These are phyloP conservation scores for Elymus sibiricus DNA, from an alignment of 176 grass and related monocot species.

Conservation along the genomic window DNA sequence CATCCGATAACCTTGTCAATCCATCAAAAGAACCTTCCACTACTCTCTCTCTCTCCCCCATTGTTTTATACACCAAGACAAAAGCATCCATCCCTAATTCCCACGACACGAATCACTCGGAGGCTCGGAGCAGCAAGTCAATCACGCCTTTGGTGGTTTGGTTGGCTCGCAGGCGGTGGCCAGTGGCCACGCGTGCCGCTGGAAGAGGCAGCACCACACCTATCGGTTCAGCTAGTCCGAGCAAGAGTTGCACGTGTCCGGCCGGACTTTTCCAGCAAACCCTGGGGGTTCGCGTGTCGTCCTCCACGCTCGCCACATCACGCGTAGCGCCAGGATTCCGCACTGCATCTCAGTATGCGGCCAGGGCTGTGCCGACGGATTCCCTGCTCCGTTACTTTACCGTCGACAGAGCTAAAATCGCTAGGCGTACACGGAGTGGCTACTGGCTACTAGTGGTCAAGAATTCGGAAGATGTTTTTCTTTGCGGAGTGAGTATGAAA, in stretches of 20 bases:
- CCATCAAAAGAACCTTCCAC: background rate
- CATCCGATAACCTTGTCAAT: background rate
- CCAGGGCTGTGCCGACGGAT: background rate
- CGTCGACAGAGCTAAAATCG: background rate
- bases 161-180: background rate
- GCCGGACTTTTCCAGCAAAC: conserved; percentile 8
- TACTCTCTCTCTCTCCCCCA: background rate
- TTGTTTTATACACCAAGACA: background rate
- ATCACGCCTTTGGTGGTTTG: background rate
- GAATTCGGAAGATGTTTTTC: background rate
- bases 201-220: background rate
- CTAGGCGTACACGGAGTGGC: background rate
- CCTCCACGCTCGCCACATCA: background rate
- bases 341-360: conserved; percentile 5
- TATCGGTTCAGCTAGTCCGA: background rate
- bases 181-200: background rate
- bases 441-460: background rate
- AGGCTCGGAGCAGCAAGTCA: background rate
- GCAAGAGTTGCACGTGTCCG: conserved; percentile 11
- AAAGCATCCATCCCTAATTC: background rate
- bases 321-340: background rate
- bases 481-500: too few species aligned
- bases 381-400: background rate
- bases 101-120: background rate
- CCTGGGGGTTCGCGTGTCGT: background rate